Evolutionary conservation across 257 asterid species (phyloP), one percentile per base, ranked within the genome.

Genomic region (Solanum paucissectum): DNA sequence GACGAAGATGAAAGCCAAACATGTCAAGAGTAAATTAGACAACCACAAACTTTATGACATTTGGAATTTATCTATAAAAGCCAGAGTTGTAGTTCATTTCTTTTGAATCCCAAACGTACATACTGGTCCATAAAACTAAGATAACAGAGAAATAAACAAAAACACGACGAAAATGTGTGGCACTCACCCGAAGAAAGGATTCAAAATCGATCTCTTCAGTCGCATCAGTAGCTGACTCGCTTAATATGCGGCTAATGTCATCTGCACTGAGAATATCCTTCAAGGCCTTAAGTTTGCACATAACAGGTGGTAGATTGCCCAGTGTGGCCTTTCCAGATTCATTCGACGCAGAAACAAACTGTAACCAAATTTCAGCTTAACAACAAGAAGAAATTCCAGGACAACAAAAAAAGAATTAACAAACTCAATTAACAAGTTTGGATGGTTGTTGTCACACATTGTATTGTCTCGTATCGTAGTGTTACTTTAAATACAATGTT

Each of bases 131-230:
- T 21, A 42, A 13, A 77, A 79, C 38, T 44, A 25, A 79, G 85
- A 79, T 60, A 44, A 27, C 2, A 55, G 66, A 27, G 18, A 76
- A 20, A 72, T 42, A 44, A 18, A 44, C 64, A 66, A 13, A 29
- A 20, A 71, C 64, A 37, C 20, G 7, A 34, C 10, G n/a, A 58
- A 29, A 20, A 62, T 60, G 32, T 16, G 52, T 68, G 12, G 36
- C 42, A 88, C 90, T 46, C 87, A 94, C 98, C 93, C 92, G 88
- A 71, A 94, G 96, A 90, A 93, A 94, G 88, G 94, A 87, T 89
- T 93, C 98, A 32, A 94, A 93, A 90, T 93, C 94, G 77, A 93
- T 88, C 88, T 92, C 93, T 89, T 91, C 89, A 87, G 88, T 87
- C 27, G 88, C 46, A 37, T 94, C 92, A 38, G 96, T 25, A 86